Conservation (phyloP, 164 flowering plant genomes). For the Buxus sempervirens region DNA sequence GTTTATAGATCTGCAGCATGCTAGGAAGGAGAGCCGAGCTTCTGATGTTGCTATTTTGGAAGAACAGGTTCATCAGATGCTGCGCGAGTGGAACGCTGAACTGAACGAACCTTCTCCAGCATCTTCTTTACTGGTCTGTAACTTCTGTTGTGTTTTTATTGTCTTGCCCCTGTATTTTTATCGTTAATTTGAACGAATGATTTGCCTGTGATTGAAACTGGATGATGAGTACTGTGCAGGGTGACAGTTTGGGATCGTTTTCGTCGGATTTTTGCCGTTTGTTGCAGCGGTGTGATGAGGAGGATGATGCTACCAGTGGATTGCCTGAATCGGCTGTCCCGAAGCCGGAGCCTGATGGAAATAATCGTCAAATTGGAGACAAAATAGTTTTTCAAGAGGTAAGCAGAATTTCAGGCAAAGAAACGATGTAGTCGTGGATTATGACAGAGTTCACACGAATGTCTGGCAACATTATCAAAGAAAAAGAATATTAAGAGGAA, state of each 20-base stretch:
- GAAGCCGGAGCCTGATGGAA: constrained; percentile 19
- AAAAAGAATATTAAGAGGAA: no score
- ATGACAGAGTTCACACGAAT: no score
- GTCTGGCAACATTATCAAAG: no score
- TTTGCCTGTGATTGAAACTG: neutral
- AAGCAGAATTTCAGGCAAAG: no score
- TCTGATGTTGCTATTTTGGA: constrained; percentile 25
- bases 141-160: neutral
- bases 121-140: constrained; percentile 26
- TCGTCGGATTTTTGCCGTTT: constrained; percentile 20
- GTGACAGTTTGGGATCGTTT: constrained; percentile 21
- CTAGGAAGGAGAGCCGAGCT: constrained; percentile 30
- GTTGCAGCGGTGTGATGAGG: constrained; percentile 24
- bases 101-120: constrained; percentile 33
- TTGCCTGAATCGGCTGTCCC: constrained; percentile 5
- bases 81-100: constrained; percentile 35
- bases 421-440: no score
- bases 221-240: constrained; percentile 13
- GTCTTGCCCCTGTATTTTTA: neutral
- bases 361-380: constrained; percentile 9
- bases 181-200: neutral
- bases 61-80: constrained; percentile 33
- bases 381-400: constrained; percentile 8
- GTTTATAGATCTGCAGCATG: constrained; percentile 22
- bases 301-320: constrained; percentile 31